A percentile compares a stretch with the other conserved stretches of the same genome.
These are phyloP conservation scores for Rhynchospora breviuscula DNA, from an alignment of 176 grass and related monocot species.

Conservation along the genomic window DNA sequence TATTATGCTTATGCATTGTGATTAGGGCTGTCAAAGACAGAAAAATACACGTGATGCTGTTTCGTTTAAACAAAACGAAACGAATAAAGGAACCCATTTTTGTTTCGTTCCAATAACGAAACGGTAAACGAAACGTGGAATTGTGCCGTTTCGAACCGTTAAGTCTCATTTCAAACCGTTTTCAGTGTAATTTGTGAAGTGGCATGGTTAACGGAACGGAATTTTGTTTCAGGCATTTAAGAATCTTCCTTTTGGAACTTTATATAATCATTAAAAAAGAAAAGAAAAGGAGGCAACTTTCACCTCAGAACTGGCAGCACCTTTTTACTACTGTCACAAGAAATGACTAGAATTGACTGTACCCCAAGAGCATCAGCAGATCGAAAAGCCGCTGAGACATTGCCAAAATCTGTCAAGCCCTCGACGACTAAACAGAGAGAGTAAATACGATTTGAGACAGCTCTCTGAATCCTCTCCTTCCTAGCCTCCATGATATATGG, in stretches of 20 bases:
- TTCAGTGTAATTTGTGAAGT: too few species aligned
- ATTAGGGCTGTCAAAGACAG: too few species aligned
- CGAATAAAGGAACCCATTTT: too few species aligned
- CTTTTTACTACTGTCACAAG: slow-evolving; percentile 79
- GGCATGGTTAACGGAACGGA: too few species aligned
- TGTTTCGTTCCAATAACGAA: too few species aligned
- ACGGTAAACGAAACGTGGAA: too few species aligned
- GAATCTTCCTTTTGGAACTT: background rate
- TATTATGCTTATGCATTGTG: background rate
- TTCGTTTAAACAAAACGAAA: too few species aligned
- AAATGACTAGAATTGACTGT: slow-evolving; percentile 96
- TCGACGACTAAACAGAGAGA: slow-evolving; percentile 83
- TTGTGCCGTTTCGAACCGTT: too few species aligned
- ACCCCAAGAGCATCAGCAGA: slow-evolving; percentile 87
- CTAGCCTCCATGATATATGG: slow-evolving; percentile 67
- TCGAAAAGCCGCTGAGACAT: slow-evolving; percentile 86
- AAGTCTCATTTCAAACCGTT: too few species aligned
- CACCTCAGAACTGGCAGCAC: slow-evolving; percentile 72
- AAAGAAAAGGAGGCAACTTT: slow-evolving; percentile 30
- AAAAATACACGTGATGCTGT: too few species aligned
- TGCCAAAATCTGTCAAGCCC: slow-evolving; percentile 77
- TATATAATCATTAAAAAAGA: background rate
- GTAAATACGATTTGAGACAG: slow-evolving; percentile 69
- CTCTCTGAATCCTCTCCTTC: slow-evolving; percentile 57
- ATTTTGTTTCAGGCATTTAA: background rate